Evolutionary conservation across 2,329 filamentous ascomycete species (phyloP), one percentile per base, ranked within the genome.

Genomic region (Ampelomyces quisqualis): DNA sequence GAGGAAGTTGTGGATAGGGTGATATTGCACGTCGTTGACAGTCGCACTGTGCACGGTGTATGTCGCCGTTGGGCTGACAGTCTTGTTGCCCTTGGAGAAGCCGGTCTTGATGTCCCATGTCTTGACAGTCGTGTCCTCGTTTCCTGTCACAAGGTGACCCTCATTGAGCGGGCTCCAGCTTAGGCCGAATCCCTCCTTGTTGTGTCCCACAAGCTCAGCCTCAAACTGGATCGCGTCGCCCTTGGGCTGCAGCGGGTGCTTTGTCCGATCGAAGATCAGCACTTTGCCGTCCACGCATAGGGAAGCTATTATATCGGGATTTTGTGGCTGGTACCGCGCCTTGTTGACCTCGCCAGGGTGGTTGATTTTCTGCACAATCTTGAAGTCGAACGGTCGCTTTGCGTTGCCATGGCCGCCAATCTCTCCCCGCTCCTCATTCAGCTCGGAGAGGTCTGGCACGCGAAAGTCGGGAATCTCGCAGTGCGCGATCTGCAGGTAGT

Each of bases 301-400:
- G 0, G 93, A 96, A 3, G 93, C 93, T 58, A 98, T 94, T 43
- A 98, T 84, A 61, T 98, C 90, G 4, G 91, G 90, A 63, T 98
- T 98, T 68, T 97, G 91, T 9, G 93, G 93, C 70, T 96, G 90
- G 66, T 97, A 97, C 55, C 93, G 85, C 11, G 93, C 94, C 75
- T 97, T 98, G 78, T 98, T 98, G 65, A 98, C 90, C 70, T 98
- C 93, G 50, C 88, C 88, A 11, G 90, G 90, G 67, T 98, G 93
- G 67, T 95, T 87, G 65, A 98, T 98, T 70, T 88, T 93, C 70
- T 98, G 93, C 36, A 93, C 85, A 60, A 98, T 87, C 52, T 86
- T 86, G 75, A 95, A 95, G 61, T 88, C 90, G 68, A 97, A 81
- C 15, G 84, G 79, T 51, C 88, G 86, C 47, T 85, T 84, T 35